Evolutionary conservation across 768 basidiomycete species (phyloP).

Genomic region (Rickenella mellea): DNA sequence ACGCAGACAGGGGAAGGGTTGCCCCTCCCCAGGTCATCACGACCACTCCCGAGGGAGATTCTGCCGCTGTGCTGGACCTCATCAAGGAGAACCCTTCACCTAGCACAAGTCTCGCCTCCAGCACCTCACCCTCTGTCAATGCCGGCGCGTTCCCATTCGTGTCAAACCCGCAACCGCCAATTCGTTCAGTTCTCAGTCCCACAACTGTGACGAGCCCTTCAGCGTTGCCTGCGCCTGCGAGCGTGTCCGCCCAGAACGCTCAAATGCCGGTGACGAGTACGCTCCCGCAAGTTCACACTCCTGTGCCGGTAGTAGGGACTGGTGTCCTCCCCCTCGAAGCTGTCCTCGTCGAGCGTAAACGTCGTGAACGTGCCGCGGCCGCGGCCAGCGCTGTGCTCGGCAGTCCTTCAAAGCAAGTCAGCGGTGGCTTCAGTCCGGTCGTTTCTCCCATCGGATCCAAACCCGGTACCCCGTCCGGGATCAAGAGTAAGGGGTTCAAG

Average conservation of each 20-base stretch:
- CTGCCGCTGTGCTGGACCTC: too few species aligned
- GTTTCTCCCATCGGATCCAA: conserved; percentile 4
- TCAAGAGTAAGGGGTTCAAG: conserved; percentile 59
- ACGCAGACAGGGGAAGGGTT: too few species aligned
- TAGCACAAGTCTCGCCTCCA: too few species aligned
- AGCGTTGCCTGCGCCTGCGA: conserved; percentile 2
- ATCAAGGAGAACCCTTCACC: too few species aligned
- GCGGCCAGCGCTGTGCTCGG: conserved; percentile 17
- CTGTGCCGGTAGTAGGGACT: too few species aligned
- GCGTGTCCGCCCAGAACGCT: conserved; percentile 22
- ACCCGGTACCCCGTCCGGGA: conserved; percentile 7
- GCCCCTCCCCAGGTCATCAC: too few species aligned
- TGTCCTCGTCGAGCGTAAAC: conserved; percentile 55
- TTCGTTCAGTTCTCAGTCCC: too few species aligned
- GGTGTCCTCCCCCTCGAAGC: conserved; percentile 67
- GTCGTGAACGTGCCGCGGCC: conserved; percentile 27
- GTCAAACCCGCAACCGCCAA: conserved; percentile 4
- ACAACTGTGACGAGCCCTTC: conserved; percentile 1
- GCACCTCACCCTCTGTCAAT: too few species aligned
- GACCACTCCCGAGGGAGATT: too few species aligned
- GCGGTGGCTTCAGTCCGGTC: too few species aligned
- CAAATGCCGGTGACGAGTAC: conserved; percentile 47
- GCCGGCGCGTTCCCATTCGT: background rate
- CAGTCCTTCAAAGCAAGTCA: too few species aligned
- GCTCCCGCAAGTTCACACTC: too few species aligned